Conservation (phyloP, 139 green algal species). For the Limnomonas spitsbergensis region DNA sequence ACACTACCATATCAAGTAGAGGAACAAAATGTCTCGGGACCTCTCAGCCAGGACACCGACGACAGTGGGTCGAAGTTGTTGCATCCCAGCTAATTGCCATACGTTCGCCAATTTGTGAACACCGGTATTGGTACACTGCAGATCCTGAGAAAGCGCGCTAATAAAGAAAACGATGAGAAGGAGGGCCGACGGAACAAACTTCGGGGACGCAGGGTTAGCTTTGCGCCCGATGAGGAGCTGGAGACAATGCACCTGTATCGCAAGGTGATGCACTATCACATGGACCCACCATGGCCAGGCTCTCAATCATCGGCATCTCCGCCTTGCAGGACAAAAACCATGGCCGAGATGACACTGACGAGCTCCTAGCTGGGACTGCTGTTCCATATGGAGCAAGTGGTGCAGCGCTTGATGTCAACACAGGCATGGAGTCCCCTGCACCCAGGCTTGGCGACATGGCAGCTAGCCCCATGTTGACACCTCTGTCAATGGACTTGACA, state of each 20-base stretch:
- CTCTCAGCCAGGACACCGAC: no score
- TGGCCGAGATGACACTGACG: not conserved
- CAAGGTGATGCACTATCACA: conserved; percentile 32
- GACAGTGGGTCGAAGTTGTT: no score
- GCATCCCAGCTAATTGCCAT: no score
- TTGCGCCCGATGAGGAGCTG: conserved; percentile 69
- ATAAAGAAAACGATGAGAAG: conserved; percentile 47
- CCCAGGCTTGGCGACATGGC: not conserved
- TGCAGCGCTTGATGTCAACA: not conserved
- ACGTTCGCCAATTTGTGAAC: no score
- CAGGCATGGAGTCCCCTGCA: conserved; percentile 1
- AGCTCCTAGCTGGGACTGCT: not conserved
- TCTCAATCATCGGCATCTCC: not conserved
- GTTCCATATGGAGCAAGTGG: conserved; percentile 1
- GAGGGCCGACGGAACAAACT: conserved; percentile 33
- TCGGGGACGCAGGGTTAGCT: conserved; percentile 58
- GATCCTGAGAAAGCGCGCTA: conserved; percentile 38
- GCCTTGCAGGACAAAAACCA: conserved; percentile 14
- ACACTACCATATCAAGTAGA: no score
- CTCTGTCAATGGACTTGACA: conserved; percentile 58
- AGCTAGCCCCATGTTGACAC: conserved; percentile 21
- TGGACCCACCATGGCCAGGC: no score
- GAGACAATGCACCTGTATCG: conserved; percentile 64
- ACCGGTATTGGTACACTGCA: no score
- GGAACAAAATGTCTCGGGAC: no score